phyloP scores from a whole-genome alignment of 768 basidiomycete species.

The Chalciporus piperatus region DNA sequence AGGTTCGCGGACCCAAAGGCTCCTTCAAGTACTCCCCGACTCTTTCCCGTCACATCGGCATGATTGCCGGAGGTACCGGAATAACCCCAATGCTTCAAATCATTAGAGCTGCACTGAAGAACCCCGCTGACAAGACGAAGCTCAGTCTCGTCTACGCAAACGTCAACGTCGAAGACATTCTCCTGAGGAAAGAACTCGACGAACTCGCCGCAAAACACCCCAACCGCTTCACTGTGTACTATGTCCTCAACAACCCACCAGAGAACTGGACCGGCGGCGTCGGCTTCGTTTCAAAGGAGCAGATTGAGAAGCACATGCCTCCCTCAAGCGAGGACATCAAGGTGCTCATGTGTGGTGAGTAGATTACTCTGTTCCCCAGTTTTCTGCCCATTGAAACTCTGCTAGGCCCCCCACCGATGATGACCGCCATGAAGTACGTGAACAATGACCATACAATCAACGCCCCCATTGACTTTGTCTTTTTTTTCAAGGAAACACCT shows the following conservation, averaged over 20 bases:
- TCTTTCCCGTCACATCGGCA: conserved; percentile 77
- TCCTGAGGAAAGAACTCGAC: conserved; percentile 86
- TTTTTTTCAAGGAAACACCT: conserved; percentile 70
- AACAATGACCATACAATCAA: not conserved
- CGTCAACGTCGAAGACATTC: conserved; percentile 88
- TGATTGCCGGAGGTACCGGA: conserved; percentile 99
- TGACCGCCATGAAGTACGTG: conserved; percentile 74
- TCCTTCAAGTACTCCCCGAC: conserved; percentile 81
- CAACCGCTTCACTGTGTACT: conserved; percentile 73
- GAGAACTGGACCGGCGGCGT: conserved; percentile 82
- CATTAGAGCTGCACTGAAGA: conserved; percentile 89
- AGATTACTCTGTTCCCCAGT: conserved; percentile 10
- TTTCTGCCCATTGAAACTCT: not conserved
- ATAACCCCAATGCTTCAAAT: conserved; percentile 99
- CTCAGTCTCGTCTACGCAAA: conserved; percentile 95
- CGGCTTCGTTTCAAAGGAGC: conserved; percentile 92
- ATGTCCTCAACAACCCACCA: conserved; percentile 95
- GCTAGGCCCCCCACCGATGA: conserved; percentile 72
- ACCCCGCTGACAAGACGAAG: conserved; percentile 79
- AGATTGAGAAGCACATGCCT: conserved; percentile 84
- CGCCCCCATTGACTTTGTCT: conserved; percentile 1
- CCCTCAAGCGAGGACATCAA: conserved; percentile 64
- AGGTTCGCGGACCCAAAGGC: conserved; percentile 95
- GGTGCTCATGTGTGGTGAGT: conserved; percentile 82
- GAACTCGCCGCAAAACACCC: conserved; percentile 62